Base-by-base conservation (phyloP, 139 green algal species). In the Coelastrella sp. region DNA sequence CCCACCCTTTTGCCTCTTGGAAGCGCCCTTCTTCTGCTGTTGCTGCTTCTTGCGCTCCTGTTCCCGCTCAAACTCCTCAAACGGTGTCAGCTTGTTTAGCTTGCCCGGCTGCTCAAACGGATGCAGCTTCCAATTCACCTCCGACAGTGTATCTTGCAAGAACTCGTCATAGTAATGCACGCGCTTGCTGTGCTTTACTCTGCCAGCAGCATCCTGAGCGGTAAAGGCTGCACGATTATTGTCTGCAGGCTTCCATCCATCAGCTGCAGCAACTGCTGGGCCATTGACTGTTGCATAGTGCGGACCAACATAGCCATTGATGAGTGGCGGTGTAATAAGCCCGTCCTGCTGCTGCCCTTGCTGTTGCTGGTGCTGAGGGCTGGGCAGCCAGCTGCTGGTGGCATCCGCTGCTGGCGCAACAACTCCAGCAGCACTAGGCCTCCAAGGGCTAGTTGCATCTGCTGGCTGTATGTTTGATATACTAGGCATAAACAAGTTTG, bases 51-150 rank as follows among this genome's bases (percentile, higher is more conserved):
- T 4, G 6, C 13, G 74, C 78, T 80, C 78, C 76, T 85, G 75
- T 79, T 91, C 87, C 73, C 64, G 54, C 66, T 87, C 87, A 61
- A 73, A 82, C 87, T 81, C n/a, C 87, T 91, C 87, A 19, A 54
- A 78, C 3, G 87, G 87, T 73, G 75, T 54, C 64, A 73, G 65
- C 56, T 47, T 74, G 80, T 87, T 91, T 10, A 91, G 78, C 87
- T 91, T 91, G 66, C 87, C 79, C 0, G 87, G 87, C 79, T 83
- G 78, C 87, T 91, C 64, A 56, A 88, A 87, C 23, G 47, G 87
- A 3, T 65, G 20, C 22, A 54, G 16, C 8, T 73, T 57, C 87
- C 87, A 91, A 79, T 91, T 77, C 14, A 88, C 66, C 5, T 47
- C 13, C 11, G 64, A 61, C n/a, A 87, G 47, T 14, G 17, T n/a